These are phyloP conservation scores for Sporothrix globosa DNA, from an alignment of 2,329 filamentous ascomycete species.

Conservation along the genomic window DNA sequence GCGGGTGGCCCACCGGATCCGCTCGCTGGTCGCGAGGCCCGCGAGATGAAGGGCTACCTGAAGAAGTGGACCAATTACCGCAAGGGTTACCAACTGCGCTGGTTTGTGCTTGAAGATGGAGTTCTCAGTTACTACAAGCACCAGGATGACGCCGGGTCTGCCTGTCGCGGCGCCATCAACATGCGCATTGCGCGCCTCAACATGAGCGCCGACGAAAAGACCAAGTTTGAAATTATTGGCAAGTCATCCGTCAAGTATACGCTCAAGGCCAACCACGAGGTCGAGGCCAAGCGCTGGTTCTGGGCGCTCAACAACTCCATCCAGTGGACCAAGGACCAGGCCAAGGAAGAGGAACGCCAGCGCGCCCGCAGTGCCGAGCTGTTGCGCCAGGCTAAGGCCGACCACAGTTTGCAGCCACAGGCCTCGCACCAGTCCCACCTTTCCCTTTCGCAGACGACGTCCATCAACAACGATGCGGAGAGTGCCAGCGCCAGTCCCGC, in stretches of 20 bases:
- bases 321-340: conserved; percentile 97
- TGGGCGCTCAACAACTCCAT: conserved; percentile 99
- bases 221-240: conserved; percentile 94
- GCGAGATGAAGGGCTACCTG: conserved; percentile 97
- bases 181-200: conserved; percentile 94
- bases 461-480: conserved; percentile 51
- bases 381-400: conserved; percentile 76
- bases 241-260: conserved; percentile 99
- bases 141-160: conserved; percentile 94
- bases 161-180: conserved; percentile 96
- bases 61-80: conserved; percentile 99
- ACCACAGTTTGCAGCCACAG: conserved; percentile 49
- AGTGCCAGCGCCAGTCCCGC: conserved; percentile 59
- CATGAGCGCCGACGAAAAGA: conserved; percentile 97
- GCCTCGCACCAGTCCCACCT: conserved; percentile 38
- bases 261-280: conserved; percentile 95
- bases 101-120: conserved; percentile 97
- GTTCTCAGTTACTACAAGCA: conserved; percentile 99
- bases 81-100: conserved; percentile 91
- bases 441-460: conserved; percentile 47
- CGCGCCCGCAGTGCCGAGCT: conserved; percentile 74
- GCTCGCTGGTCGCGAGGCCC: conserved; percentile 77
- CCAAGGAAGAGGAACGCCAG: conserved; percentile 82
- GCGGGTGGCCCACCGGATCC: conserved; percentile 49
- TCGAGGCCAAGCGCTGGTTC: conserved; percentile 98